Percentiles rank a stretch among this genome's conserved stretches.
These are phyloP conservation scores for Peronosclerospora sorghi DNA, from an alignment of 352 stramenopile species.

Conservation along the genomic window DNA sequence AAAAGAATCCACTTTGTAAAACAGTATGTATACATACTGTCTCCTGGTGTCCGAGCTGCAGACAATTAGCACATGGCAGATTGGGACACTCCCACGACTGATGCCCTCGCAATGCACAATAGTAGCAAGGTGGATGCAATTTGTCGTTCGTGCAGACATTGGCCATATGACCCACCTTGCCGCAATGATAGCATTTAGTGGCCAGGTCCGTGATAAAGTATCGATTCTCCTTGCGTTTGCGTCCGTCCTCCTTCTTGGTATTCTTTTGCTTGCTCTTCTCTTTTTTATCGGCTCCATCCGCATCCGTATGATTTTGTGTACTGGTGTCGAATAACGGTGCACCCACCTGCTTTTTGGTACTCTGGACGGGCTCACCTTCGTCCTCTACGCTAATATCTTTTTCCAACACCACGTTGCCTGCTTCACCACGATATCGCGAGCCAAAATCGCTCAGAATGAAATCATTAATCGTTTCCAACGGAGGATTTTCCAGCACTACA, in stretches of 20 bases:
- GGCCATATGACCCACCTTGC: constrained; percentile 66
- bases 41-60: constrained; percentile 57
- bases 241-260: constrained; percentile 19
- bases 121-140: constrained; percentile 64
- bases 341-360: constrained; percentile 31
- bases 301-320: constrained; percentile 3
- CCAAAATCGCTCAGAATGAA: constrained; percentile 78
- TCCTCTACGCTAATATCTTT: constrained; percentile 31
- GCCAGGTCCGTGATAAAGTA: constrained; percentile 77
- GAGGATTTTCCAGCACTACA: constrained; percentile 42
- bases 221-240: constrained; percentile 50
- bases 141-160: constrained; percentile 68
- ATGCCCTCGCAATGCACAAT: constrained; percentile 65
- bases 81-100: constrained; percentile 56
- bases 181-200: constrained; percentile 81
- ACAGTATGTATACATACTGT: constrained; percentile 17
- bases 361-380: constrained; percentile 6
- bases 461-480: constrained; percentile 72
- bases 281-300: constrained; percentile 9
- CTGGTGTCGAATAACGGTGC: constrained; percentile 32
- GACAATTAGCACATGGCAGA: constrained; percentile 51
- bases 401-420: constrained; percentile 38
- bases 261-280: constrained; percentile 17
- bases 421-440: constrained; percentile 44
- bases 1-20: background rate